Percentiles rank a stretch among this genome's conserved stretches.
Conservation (phyloP, 352 stramenopile species). For the Phytophthora macrochlamydospora region DNA sequence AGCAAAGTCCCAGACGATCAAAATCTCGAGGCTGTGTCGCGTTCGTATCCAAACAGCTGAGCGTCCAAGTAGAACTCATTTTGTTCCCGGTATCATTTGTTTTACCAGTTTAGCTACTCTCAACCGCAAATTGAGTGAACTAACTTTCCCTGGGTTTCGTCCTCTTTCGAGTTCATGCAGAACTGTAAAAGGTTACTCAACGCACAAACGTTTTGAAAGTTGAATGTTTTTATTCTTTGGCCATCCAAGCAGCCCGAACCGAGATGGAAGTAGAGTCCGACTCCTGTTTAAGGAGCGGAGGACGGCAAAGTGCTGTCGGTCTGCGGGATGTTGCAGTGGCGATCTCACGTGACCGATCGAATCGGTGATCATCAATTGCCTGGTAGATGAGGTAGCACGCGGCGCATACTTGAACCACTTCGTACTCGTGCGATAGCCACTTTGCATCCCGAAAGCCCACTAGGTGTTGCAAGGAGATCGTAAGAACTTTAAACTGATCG, state of each 20-base stretch:
- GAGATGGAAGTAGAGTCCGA: conserved; percentile 15
- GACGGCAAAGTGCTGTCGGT: conserved; percentile 34
- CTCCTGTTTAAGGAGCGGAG: conserved; percentile 38
- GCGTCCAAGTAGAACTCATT: conserved; percentile 42
- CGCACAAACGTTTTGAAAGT: too few relatives aligned
- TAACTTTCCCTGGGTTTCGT: too few relatives aligned
- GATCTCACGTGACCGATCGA: conserved; percentile 44
- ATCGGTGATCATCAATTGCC: conserved; percentile 48
- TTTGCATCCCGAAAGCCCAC: conserved; percentile 58
- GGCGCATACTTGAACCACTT: conserved; percentile 50
- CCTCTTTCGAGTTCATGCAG: too few relatives aligned
- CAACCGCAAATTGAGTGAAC: too few relatives aligned
- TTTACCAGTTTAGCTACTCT: background rate
- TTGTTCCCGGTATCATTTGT: conserved; percentile 50
- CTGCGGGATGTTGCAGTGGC: conserved; percentile 31
- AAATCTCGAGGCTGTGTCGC: conserved; percentile 54
- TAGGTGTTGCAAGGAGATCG: conserved; percentile 12
- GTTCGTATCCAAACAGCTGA: conserved; percentile 51
- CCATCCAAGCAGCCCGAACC: conserved; percentile 19
- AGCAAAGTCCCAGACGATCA: conserved; percentile 2
- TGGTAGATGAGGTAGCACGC: conserved; percentile 62
- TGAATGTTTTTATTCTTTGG: background rate
- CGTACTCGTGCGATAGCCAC: conserved; percentile 50
- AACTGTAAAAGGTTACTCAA: too few relatives aligned
- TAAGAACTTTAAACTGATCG: background rate